These are phyloP conservation scores for Stachybotrys echinatus DNA, from an alignment of 2,329 filamentous ascomycete genomes.

Conservation along the genomic window DNA sequence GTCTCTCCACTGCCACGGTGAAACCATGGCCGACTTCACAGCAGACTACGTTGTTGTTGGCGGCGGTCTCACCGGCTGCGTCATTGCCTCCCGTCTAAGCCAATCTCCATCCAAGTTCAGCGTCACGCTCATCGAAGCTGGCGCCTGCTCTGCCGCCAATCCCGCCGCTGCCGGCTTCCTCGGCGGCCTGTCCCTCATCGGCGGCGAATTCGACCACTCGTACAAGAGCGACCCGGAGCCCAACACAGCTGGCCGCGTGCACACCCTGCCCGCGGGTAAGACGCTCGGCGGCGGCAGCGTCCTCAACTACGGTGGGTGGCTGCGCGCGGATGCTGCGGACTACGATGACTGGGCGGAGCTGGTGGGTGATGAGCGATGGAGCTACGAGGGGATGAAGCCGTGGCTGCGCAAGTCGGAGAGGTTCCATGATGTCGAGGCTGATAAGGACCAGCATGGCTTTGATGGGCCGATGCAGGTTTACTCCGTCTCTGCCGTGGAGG, in stretches of 20 bases:
- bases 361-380: slow-evolving; percentile 32
- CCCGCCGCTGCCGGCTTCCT: slow-evolving; percentile 17
- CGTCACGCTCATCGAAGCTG: slow-evolving; percentile 30
- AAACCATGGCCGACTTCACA: slow-evolving; percentile 1
- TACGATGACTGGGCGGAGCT: slow-evolving; percentile 35
- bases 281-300: slow-evolving; percentile 31
- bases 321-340: slow-evolving; percentile 33
- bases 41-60: slow-evolving; percentile 28
- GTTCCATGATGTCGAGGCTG: background rate
- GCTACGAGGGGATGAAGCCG: slow-evolving; percentile 29
- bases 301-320: slow-evolving; percentile 33
- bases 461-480: background rate
- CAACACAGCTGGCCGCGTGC: background rate
- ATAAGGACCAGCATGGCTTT: background rate
- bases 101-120: slow-evolving; percentile 11
- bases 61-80: slow-evolving; percentile 26
- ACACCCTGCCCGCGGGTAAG: slow-evolving; percentile 14
- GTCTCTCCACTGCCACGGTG: background rate
- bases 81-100: slow-evolving; percentile 25
- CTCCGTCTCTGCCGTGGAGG: background rate
- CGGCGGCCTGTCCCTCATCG: slow-evolving; percentile 10
- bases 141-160: slow-evolving; percentile 16
- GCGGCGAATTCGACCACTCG: background rate
- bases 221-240: background rate
- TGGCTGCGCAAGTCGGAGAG: slow-evolving; percentile 1